Conservation (phyloP, 176 grass and related monocot genomes). For the Puya raimondii region DNA sequence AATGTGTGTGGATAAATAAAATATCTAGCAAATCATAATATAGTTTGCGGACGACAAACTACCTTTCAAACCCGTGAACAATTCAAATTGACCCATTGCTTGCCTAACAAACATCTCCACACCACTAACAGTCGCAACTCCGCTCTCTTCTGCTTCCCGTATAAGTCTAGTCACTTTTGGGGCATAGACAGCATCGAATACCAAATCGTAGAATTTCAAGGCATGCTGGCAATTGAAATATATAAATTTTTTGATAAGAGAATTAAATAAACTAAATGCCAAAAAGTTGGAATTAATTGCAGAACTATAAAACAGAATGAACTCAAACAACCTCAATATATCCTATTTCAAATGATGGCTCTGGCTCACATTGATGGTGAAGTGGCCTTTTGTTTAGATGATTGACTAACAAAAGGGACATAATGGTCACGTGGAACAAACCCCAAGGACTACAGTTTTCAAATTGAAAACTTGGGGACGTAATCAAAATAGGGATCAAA, state of each 20-base stretch:
- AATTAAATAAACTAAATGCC: neutral
- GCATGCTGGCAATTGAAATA: conserved; percentile 56
- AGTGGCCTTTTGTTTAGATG: too few species aligned
- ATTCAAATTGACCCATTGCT: conserved; percentile 86
- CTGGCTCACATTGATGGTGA: too few species aligned
- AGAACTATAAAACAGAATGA: neutral
- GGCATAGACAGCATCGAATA: conserved; percentile 94
- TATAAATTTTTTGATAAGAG: neutral
- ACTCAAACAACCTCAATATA: neutral
- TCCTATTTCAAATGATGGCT: neutral
- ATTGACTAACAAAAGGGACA: too few species aligned
- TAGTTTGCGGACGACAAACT: conserved; percentile 4
- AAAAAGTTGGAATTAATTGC: neutral
- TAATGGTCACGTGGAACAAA: too few species aligned
- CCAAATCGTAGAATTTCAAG: conserved; percentile 66
- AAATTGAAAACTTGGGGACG: too few species aligned
- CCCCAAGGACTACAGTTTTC: too few species aligned
- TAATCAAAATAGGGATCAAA: too few species aligned
- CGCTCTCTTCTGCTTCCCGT: conserved; percentile 67
- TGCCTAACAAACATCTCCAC: conserved; percentile 99
- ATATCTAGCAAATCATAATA: conserved; percentile 13
- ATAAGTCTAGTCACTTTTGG: conserved; percentile 93
- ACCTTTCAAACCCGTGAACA: conserved; percentile 79
- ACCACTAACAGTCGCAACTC: conserved; percentile 77
- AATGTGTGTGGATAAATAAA: conserved; percentile 4